Conservation (phyloP, 352 stramenopile species). For the Salisapilia sapeloensis region DNA sequence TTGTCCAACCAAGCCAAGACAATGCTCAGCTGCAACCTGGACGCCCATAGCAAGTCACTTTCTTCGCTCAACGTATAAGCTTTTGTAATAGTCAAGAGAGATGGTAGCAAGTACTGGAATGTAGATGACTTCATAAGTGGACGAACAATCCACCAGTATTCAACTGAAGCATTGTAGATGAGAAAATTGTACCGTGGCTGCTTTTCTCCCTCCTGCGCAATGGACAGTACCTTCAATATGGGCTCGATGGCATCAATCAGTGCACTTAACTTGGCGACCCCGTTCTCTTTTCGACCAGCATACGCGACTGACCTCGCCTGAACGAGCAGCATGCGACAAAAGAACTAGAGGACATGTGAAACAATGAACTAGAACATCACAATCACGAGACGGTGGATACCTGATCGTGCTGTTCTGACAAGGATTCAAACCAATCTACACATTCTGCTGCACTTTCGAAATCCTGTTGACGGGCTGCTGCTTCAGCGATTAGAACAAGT, state of each 20-base stretch:
- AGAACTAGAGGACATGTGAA: conserved; percentile 39
- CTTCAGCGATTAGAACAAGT: conserved; percentile 59
- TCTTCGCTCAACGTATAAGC: conserved; percentile 53
- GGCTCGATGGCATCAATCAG: conserved; percentile 63
- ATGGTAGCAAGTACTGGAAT: conserved; percentile 54
- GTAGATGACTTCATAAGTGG: conserved; percentile 68
- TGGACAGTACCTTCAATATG: conserved; percentile 49
- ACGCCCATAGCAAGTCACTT: conserved; percentile 48
- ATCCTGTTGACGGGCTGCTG: conserved; percentile 39
- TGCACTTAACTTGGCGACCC: conserved; percentile 18
- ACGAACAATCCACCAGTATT: conserved; percentile 72
- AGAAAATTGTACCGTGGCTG: conserved; percentile 78
- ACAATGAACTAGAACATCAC: no score
- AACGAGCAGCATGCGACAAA: conserved; percentile 73
- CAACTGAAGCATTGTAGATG: conserved; percentile 82
- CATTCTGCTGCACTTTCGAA: conserved; percentile 32
- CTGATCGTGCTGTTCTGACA: no score
- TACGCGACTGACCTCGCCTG: conserved; percentile 43
- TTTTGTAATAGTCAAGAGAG: conserved; percentile 43
- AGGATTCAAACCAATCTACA: conserved; percentile 61
- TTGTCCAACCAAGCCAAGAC: conserved; percentile 55
- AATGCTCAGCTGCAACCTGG: conserved; percentile 39
- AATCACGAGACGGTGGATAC: no score
- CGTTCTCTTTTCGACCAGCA: conserved; percentile 15
- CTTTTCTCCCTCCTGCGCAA: conserved; percentile 38